Conservation (phyloP, 2,329 filamentous ascomycete genomes). For the Bimuria novae-zelandiae region DNA sequence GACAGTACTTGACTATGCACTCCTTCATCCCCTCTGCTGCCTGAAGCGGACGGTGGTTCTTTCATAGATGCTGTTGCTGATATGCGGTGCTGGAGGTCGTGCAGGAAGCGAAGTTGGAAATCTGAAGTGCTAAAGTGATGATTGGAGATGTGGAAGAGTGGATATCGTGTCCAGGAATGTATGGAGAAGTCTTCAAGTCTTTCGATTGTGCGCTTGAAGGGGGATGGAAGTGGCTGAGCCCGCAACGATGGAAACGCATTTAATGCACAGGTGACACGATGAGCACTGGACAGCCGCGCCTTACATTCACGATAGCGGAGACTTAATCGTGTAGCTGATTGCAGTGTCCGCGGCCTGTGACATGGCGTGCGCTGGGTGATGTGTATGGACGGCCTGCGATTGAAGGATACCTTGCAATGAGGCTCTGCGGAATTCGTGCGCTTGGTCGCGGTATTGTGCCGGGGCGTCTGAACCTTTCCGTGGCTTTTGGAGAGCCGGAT, state of each 20-base stretch:
- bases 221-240: background rate
- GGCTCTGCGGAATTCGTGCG: constrained; percentile 7
- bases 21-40: background rate
- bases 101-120: background rate
- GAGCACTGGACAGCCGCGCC: constrained; percentile 8
- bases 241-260: background rate
- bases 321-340: constrained; percentile 6
- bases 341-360: constrained; percentile 32
- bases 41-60: background rate
- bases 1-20: background rate
- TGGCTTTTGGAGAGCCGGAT: background rate
- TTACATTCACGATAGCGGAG: constrained; percentile 2
- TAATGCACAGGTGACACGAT: constrained; percentile 12
- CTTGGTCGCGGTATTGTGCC: background rate
- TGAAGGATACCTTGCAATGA: constrained; percentile 2
- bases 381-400: constrained; percentile 2
- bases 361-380: constrained; percentile 32
- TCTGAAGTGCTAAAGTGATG: background rate
- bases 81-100: background rate
- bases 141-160: background rate
- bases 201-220: constrained; percentile 1
- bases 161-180: background rate
- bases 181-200: background rate
- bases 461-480: background rate
- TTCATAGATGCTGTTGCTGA: background rate